These are phyloP conservation scores for Coemansia furcata DNA, from an alignment of 192 early-diverging fungal genomes.

Conservation along the genomic window DNA sequence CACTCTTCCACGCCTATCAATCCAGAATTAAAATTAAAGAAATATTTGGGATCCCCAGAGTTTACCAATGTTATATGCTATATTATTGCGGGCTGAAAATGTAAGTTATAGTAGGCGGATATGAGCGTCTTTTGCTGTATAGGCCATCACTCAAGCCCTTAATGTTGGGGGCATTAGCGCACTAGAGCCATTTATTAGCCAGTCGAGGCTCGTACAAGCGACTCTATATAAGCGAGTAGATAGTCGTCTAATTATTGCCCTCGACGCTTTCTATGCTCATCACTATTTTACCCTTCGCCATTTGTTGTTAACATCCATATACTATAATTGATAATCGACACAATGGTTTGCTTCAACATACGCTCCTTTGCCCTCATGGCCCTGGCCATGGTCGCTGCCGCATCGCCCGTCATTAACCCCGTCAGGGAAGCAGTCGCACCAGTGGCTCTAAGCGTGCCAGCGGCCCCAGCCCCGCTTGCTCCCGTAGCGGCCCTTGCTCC, in stretches of 20 bases:
- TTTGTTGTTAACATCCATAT: not conserved
- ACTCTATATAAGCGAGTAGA: not conserved
- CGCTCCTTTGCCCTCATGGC: slow-evolving; percentile 48
- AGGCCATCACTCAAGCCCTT: not conserved
- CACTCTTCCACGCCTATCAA: not conserved
- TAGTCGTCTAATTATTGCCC: not conserved
- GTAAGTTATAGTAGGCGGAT: not conserved
- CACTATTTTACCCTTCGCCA: not conserved
- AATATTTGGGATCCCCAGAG: not conserved
- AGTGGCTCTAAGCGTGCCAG: slow-evolving; percentile 8
- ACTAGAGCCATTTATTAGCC: not conserved
- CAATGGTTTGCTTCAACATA: slow-evolving; percentile 42
- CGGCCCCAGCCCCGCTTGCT: slow-evolving; percentile 9
- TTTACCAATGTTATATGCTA: not conserved
- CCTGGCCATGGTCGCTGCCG: slow-evolving; percentile 39
- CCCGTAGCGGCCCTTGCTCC: slow-evolving; percentile 6
- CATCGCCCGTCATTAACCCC: slow-evolving; percentile 23
- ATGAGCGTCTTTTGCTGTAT: not conserved
- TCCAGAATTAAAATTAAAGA: not conserved
- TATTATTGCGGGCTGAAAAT: not conserved
- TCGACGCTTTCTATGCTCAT: not conserved
- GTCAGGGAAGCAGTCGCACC: slow-evolving; percentile 12
- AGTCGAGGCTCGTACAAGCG: not conserved
- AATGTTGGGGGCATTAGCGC: not conserved
- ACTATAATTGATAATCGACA: not conserved